phyloP scores from a whole-genome alignment of 495 filamentous ascomycete species.

The Platismatia glauca region DNA sequence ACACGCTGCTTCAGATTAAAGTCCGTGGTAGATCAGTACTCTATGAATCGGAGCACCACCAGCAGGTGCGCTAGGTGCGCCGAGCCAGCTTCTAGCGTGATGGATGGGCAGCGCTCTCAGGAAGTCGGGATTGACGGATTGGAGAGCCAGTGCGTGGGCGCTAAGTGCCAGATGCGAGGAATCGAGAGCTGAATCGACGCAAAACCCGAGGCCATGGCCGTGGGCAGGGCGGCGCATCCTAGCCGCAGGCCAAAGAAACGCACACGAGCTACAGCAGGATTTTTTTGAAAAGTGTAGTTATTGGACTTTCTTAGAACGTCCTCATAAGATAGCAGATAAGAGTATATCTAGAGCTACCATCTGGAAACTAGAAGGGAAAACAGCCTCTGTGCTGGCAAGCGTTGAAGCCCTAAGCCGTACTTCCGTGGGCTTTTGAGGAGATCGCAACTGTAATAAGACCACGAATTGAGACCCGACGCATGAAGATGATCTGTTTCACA shows the following conservation, averaged over 20 bases:
- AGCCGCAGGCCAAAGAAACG: conserved; percentile 14
- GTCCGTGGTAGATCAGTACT: neutral
- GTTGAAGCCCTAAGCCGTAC: conserved; percentile 6
- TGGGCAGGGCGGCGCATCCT: conserved; percentile 11
- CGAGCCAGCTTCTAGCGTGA: neutral
- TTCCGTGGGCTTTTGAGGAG: conserved; percentile 1
- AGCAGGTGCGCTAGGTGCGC: neutral
- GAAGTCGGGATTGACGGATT: neutral
- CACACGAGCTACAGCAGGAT: conserved; percentile 9
- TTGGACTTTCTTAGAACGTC: neutral
- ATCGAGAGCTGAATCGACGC: neutral
- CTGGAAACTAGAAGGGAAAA: conserved; percentile 8
- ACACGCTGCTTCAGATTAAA: neutral
- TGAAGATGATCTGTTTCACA: neutral
- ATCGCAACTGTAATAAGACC: conserved; percentile 1
- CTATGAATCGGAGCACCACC: neutral
- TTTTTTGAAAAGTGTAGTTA: neutral
- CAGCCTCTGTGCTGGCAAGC: conserved; percentile 16
- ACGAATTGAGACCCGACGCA: neutral
- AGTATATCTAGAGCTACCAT: conserved; percentile 8
- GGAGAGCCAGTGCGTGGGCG: neutral
- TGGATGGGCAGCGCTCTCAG: neutral
- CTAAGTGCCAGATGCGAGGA: neutral
- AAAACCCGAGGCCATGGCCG: conserved; percentile 8
- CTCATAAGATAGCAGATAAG: conserved; percentile 9